Evolutionary conservation across 768 basidiomycete species (phyloP).

Genomic region (Rhodotorula paludigena): DNA sequence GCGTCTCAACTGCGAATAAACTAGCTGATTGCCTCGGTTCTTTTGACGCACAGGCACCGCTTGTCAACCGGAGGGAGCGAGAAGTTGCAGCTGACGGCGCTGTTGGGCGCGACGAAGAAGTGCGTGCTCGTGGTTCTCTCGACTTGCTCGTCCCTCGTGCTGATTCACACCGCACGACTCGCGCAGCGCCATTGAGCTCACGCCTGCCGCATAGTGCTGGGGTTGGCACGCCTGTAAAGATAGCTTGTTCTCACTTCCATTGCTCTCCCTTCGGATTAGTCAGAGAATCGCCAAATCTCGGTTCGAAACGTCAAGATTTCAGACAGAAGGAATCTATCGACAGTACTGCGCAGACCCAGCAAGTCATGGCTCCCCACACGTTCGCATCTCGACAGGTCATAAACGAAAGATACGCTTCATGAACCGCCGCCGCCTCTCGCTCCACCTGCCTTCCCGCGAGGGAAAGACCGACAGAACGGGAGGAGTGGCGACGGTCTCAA

Average conservation of each 20-base stretch:
- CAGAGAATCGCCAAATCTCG: background rate
- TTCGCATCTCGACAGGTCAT: background rate
- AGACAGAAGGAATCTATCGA: too few species aligned
- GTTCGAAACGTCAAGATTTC: background rate
- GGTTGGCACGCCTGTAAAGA: background rate
- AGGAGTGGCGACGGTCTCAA: background rate
- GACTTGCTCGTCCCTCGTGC: background rate
- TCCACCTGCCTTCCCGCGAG: background rate
- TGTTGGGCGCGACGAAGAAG: slow-evolving; percentile 89
- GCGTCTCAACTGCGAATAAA: too few species aligned
- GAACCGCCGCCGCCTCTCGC: background rate
- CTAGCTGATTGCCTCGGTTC: too few species aligned
- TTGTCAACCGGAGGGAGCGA: slow-evolving; percentile 88
- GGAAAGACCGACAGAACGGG: background rate
- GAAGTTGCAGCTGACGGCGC: slow-evolving; percentile 85
- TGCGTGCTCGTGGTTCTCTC: slow-evolving; percentile 53
- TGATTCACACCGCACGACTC: too few species aligned
- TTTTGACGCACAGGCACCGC: slow-evolving; percentile 86
- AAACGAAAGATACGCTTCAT: background rate
- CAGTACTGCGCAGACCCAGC: too few species aligned
- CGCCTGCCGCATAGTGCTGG: background rate
- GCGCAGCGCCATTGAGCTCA: slow-evolving; percentile 21
- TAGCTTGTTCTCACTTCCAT: background rate
- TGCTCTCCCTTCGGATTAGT: background rate
- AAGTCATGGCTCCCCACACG: too few species aligned